These are phyloP conservation scores for Fusarium duplospermum DNA, from an alignment of 2,329 filamentous ascomycete species.

Conservation along the genomic window DNA sequence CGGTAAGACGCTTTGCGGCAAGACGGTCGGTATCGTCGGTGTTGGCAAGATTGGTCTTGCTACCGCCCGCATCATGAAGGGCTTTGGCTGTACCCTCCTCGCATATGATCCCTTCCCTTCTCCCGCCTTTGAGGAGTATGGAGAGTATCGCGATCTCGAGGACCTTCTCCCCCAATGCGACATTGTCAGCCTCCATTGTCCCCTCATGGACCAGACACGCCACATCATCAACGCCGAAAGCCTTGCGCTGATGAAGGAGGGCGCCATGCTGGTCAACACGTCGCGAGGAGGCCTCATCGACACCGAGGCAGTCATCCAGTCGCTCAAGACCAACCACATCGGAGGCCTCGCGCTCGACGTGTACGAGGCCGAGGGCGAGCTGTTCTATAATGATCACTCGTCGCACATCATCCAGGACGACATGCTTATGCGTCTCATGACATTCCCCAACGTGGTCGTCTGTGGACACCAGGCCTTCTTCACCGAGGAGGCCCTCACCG, in stretches of 20 bases:
- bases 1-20: constrained; percentile 70
- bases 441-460: constrained; percentile 75
- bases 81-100: constrained; percentile 72
- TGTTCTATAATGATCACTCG: constrained; percentile 76
- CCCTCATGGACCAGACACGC: constrained; percentile 68
- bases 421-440: constrained; percentile 72
- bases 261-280: constrained; percentile 74
- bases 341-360: constrained; percentile 75
- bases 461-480: constrained; percentile 79
- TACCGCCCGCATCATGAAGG: constrained; percentile 69
- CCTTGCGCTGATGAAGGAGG: constrained; percentile 67
- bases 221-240: constrained; percentile 69
- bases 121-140: constrained; percentile 60
- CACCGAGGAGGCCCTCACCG: constrained; percentile 71
- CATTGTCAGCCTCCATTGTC: constrained; percentile 75
- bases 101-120: constrained; percentile 69
- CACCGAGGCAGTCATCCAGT: constrained; percentile 68
- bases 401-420: constrained; percentile 75
- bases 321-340: constrained; percentile 69
- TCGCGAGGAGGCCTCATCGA: constrained; percentile 74
- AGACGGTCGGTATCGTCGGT: constrained; percentile 75
- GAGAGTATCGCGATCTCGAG: constrained; percentile 65
- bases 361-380: constrained; percentile 72
- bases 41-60: constrained; percentile 74
- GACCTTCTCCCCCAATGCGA: constrained; percentile 67